Base-by-base conservation (phyloP, 176 grass and related monocot genomes). In the Oryza rufipogon region DNA sequence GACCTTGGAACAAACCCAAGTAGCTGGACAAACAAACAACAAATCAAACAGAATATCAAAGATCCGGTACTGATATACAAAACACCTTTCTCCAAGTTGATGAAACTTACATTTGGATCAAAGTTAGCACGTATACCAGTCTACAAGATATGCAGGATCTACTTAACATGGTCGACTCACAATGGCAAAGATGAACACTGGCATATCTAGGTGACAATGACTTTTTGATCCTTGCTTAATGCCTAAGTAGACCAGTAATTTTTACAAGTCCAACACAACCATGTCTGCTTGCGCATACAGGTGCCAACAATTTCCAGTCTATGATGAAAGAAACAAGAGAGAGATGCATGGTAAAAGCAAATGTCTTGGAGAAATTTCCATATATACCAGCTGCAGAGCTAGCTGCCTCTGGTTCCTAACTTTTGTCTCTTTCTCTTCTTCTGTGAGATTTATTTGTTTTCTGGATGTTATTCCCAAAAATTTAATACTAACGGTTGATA, bases 131-230 rank as follows among this genome's bases (percentile, higher is more conserved):
- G 45, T 80, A 51, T 41, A 51, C 44, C 2, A 68, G 26, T 36
- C 65, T 17, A 54, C 9, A 5, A 26, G 1, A 25, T 23, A 63
- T 63, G 19, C 7, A 61, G 16, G 3, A 61, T 82, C 42, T 45
- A 63, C 58, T 17, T 45, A 23, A 2, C 68, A 30, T 44, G 22
- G 69, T 73, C n/a, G 80, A 46, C 34, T 46, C 6, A 54, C 33
- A 2, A 22, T 23, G 17, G 74, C 52, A 15, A 63, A 61, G n/a
- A 77, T 45, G 20, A 61, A 69, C 54, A 64, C 23, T 1, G 1
- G 52, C 69, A 73, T 64, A 82, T 82, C 80, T 82, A 9, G 5
- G 11, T 4, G 54, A 82, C 14, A n/a, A 5, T 47, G 69, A 73
- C 38, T 9, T 13, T 42, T 0, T 9, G 69, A 64, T 64, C 58